phyloP scores from a whole-genome alignment of 371 early-diverging fungal genomes.

The Apophysomyces elegans region DNA sequence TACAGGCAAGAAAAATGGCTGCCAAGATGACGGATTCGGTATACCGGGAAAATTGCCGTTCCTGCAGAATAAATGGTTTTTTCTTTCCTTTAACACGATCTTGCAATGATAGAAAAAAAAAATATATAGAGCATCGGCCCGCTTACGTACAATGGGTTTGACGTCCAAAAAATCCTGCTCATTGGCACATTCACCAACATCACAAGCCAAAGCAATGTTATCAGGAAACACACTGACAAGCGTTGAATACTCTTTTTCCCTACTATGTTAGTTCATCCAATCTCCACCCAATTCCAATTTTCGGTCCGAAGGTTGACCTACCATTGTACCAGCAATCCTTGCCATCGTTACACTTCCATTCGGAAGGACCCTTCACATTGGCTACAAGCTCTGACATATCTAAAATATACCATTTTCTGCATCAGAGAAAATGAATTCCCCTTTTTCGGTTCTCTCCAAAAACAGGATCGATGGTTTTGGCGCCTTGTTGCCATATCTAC shows the following conservation, averaged over 20 bases:
- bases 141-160: conserved; percentile 38
- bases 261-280: neutral
- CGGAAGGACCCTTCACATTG: conserved; percentile 52
- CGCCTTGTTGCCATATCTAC: neutral
- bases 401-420: conserved; percentile 27
- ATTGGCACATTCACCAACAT: conserved; percentile 66
- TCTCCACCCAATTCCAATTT: neutral
- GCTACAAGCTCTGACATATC: conserved; percentile 52
- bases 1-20: conserved; percentile 34
- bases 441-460: neutral
- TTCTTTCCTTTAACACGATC: no score
- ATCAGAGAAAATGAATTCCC: no score
- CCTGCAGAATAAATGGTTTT: conserved; percentile 17
- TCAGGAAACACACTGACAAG: conserved; percentile 58
- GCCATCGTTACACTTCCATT: conserved; percentile 52
- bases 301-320: conserved; percentile 11
- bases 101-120: neutral
- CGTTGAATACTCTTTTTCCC: conserved; percentile 51
- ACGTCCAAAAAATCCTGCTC: conserved; percentile 48
- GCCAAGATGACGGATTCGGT: conserved; percentile 42
- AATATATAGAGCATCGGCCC: neutral
- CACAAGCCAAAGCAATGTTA: conserved; percentile 58
- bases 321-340: conserved; percentile 66
- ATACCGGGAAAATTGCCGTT: conserved; percentile 39
- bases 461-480: no score